Base-by-base conservation (phyloP, 2,329 filamentous ascomycete species). In the Neonectria punicea region DNA sequence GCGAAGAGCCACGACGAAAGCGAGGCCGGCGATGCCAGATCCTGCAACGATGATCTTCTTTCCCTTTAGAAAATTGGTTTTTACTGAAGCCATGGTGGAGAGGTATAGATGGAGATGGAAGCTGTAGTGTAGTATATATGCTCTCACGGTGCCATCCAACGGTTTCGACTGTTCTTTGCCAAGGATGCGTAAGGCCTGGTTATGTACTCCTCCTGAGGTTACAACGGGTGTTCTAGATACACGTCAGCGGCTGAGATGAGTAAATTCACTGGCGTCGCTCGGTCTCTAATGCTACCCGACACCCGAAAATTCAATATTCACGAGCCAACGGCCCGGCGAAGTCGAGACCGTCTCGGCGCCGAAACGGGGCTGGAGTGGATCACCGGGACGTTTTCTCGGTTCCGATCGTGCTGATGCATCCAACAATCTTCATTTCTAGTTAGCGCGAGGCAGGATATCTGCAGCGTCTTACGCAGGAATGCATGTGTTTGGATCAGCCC, bases 21-120 rank as follows among this genome's bases (percentile, higher is more conserved):
- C 20, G 2, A 61, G 50, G 11, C 58, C 58, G 2, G 58, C 58
- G 13, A 61, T 54, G 43, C 58, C 50, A 54, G 58, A 61, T 9
- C 58, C 58, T 10, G 58, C 41, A 14, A 61, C 13, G 50, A 61
- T 49, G 39, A 61, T 61, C 32, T 49, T 61, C 18, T 61, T 55
- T 9, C 58, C 58, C n/a, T 61, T 41, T 9, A 61, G 50, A 14
- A 61, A 54, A n/a, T 54, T 41, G 5, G 6, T 41, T 20, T 22
- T 30, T 39, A 30, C 36, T 34, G 39, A 44, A 20, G 22, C 25
- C 39, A 44, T 55, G 20, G 25, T 30, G 22, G 30, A n/a, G 30
- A 30, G 30, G 30, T 30, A 30, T 30, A 20, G 39, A n/a, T 7
- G 36, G 7, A 39, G 13, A 43, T 43, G 39, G 18, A 22, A 11